phyloP scores from a whole-genome alignment of 257 asterid genomes.

The Linderniella brevidens region DNA sequence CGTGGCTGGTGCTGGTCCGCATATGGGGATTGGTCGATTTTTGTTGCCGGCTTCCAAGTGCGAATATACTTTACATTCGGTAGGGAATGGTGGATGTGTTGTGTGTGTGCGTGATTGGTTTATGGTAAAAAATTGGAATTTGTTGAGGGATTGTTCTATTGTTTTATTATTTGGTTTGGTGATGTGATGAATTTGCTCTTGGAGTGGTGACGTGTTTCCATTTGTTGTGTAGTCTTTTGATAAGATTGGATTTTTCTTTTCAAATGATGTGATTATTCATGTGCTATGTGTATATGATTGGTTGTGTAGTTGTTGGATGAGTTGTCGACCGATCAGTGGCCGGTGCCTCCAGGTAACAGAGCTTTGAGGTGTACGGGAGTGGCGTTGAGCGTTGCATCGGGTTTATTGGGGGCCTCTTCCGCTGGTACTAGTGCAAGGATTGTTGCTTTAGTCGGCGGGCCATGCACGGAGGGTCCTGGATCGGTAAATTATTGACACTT shows the following conservation, averaged over 20 bases:
- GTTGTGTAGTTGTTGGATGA: slow-evolving; percentile 70
- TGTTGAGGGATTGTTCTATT: too few species aligned
- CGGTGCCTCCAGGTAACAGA: slow-evolving; percentile 67
- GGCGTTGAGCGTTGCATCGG: slow-evolving; percentile 85
- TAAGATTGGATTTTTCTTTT: neutral
- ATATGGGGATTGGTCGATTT: slow-evolving; percentile 50
- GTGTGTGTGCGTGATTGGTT: too few species aligned
- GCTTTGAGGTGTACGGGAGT: slow-evolving; percentile 84
- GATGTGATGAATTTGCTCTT: too few species aligned
- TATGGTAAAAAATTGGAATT: too few species aligned
- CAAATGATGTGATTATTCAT: neutral
- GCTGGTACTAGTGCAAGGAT: slow-evolving; percentile 85
- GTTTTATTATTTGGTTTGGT: too few species aligned
- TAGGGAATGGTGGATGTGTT: slow-evolving; percentile 11
- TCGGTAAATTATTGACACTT: slow-evolving; percentile 40
- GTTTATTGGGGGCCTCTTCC: slow-evolving; percentile 70
- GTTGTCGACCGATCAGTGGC: slow-evolving; percentile 77
- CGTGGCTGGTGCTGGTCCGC: slow-evolving; percentile 24
- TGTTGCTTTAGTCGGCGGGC: slow-evolving; percentile 88
- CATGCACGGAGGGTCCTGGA: slow-evolving; percentile 99
- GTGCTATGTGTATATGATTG: slow-evolving; percentile 3
- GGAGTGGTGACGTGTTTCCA: too few species aligned
- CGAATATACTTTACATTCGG: slow-evolving; percentile 69
- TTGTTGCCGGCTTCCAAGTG: slow-evolving; percentile 84
- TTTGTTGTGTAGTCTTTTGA: too few species aligned